phyloP scores from a whole-genome alignment of 1,284 basidiomycete genomes.

The Pyrrhoderma noxium region DNA sequence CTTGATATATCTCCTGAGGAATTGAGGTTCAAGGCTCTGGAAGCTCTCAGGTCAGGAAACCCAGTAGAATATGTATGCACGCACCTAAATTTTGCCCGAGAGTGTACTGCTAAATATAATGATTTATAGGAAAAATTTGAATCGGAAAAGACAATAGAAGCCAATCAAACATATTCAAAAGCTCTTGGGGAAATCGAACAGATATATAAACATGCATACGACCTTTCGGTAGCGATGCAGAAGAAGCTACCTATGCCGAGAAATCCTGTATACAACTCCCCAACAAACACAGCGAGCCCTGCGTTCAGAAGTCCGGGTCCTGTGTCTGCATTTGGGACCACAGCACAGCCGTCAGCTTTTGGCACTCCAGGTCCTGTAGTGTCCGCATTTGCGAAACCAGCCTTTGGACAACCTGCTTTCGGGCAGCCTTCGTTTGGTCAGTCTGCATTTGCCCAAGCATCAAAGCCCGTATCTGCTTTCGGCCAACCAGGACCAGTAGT shows the following conservation, averaged over 20 bases:
- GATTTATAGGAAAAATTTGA: constrained; percentile 49
- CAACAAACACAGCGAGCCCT: constrained; percentile 22
- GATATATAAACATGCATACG: constrained; percentile 43
- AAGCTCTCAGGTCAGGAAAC: constrained; percentile 51
- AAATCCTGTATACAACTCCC: constrained; percentile 15
- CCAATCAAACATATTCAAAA: constrained; percentile 36
- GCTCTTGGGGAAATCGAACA: constrained; percentile 43
- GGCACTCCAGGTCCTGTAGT: constrained; percentile 17
- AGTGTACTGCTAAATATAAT: background rate
- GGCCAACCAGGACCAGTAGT: constrained; percentile 29
- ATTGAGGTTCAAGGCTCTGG: constrained; percentile 60
- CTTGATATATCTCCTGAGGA: constrained; percentile 81
- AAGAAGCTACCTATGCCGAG: constrained; percentile 15
- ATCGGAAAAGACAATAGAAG: constrained; percentile 33
- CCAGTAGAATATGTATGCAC: constrained; percentile 57
- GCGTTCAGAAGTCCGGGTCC: constrained; percentile 29
- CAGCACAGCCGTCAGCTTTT: constrained; percentile 26
- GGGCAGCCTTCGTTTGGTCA: constrained; percentile 33
- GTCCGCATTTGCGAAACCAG: constrained; percentile 27
- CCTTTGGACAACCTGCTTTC: constrained; percentile 27
- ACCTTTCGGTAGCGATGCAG: constrained; percentile 26
- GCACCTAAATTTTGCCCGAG: constrained; percentile 1
- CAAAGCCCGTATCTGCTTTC: constrained; percentile 32
- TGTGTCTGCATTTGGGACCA: constrained; percentile 22
- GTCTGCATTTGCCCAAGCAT: constrained; percentile 27